Base-by-base conservation (phyloP, 1,139 yeast genomes). In the Geotrichum fermentans region DNA sequence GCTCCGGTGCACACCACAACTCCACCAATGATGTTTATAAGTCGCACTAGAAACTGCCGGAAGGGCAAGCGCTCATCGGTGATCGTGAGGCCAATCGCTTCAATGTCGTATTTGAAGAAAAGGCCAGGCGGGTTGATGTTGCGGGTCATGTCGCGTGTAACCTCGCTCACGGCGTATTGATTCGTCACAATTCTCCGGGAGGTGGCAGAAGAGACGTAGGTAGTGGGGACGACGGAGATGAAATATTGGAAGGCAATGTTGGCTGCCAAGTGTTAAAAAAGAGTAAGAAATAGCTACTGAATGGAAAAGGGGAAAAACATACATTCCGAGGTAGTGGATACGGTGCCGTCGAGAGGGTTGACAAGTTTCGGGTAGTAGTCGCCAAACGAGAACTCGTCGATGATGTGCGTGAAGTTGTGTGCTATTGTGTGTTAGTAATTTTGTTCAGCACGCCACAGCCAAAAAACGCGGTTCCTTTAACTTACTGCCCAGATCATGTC, bases 311-410 rank as follows among this genome's bases (percentile, higher is more conserved):
- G 28, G n/a, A 11, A 3, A 11, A 5, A 39, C 49, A 40, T 18
- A 47, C 47, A 33, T 10, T 83, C 1, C 71, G 68, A 52, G 71
- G 79, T 34, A 69, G 61, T 43, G 54, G 70, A 55, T 3, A 54
- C 54, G 13, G 61, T 63, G 4, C 74, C 76, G 63, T 92, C 98
- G 56, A 94, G 73, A 5, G 97, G 95, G 61, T 92, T 92, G 57
- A 83, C 75, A 54, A 90, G 75, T 58, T 78, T 83, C 1, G 98
- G 97, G 62, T 80, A 89, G 66, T 84, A 89, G 32, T 80, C 87
- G 18, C 99, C 98, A 67, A 82, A 92, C 8, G 97, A 89, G 56
- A 89, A 79, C 65, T 92, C 97, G 54, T 79, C 80, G 52, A 92
- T 83, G 5, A 80, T 79, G 66, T 92, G 98, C 1, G 96, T 77